Conservation (phyloP, 495 filamentous ascomycete genomes). For the Penicillium psychrofluorescens region DNA sequence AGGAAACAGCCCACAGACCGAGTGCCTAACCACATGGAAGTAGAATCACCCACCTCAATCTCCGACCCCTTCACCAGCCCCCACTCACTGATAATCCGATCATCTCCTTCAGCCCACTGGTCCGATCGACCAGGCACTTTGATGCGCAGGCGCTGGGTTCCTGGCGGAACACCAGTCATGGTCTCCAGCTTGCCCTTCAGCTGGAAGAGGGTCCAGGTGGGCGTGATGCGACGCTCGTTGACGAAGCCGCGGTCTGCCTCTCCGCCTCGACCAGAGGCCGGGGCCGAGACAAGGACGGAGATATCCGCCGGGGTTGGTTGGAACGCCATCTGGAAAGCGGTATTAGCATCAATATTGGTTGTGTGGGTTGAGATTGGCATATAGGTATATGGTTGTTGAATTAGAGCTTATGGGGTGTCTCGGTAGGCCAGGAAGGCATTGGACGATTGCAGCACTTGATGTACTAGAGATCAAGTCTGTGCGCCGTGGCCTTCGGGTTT, state of each 20-base stretch:
- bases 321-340: constrained; percentile 24
- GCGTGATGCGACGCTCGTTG: constrained; percentile 83
- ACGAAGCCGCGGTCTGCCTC: constrained; percentile 66
- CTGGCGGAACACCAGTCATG: constrained; percentile 84
- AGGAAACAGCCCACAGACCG: too few relatives aligned
- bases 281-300: constrained; percentile 74
- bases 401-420: too few relatives aligned
- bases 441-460: too few relatives aligned
- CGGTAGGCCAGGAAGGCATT: too few relatives aligned
- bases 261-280: constrained; percentile 57
- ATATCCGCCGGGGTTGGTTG: constrained; percentile 67
- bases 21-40: neutral
- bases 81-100: constrained; percentile 28
- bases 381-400: neutral
- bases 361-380: neutral
- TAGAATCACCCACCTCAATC: constrained; percentile 29
- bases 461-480: too few relatives aligned
- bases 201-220: constrained; percentile 83
- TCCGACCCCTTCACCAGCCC: constrained; percentile 34
- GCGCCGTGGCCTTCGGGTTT: too few relatives aligned
- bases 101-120: constrained; percentile 34
- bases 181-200: constrained; percentile 87
- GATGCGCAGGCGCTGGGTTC: constrained; percentile 59
- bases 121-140: constrained; percentile 29
- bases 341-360: neutral